Base-by-base conservation (phyloP, 306 rosid genomes). In the Begonia masoniana region DNA sequence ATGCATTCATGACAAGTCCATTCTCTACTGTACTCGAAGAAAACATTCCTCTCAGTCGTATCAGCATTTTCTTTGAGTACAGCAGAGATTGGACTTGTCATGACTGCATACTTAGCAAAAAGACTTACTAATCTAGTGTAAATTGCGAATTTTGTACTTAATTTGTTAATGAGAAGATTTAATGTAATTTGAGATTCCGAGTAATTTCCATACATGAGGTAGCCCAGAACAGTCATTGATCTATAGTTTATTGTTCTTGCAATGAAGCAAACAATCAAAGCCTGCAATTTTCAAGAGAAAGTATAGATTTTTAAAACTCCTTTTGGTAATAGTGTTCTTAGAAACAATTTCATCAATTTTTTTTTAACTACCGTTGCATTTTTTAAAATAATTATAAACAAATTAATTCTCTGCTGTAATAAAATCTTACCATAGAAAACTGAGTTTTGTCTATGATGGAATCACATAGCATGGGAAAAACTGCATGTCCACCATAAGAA, bases 371-470 rank as follows among this genome's bases (percentile, higher is more conserved):
- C 19, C 19, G 19, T 17, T 17, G 19, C 19, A 17, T 17, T 17
- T 17, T 1, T 17, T 17, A 17, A 17, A 17, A 17, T 17, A 17
- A 17, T n/a, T n/a, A n/a, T 17, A 17, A 17, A 17, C 19, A 17
- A 17, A 17, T 17, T 1, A 17, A 17, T 17, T 17, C 19, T 1
- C 19, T 17, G 19, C 19, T 17, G 19, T 6, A 31, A 3, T 4
- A 9, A 3, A 31, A 5, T 31, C 12, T 54, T 47, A 78, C 95
- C 95, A 73, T 82, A 5, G 77, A 43, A 62, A 78, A 82, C 42
- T 74, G 81, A 43, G 53, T 71, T 66, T 65, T 69, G 15, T 82
- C 79, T 39, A 43, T 65, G 93, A 82, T 86, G 50, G 88, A 82
- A 41, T 60, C 71, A 65, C 70, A 55, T 0, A 86, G 51, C 13